Evolutionary conservation across 2,329 filamentous ascomycete species (phyloP).

Genomic region (Paraconiothyrium sp.): DNA sequence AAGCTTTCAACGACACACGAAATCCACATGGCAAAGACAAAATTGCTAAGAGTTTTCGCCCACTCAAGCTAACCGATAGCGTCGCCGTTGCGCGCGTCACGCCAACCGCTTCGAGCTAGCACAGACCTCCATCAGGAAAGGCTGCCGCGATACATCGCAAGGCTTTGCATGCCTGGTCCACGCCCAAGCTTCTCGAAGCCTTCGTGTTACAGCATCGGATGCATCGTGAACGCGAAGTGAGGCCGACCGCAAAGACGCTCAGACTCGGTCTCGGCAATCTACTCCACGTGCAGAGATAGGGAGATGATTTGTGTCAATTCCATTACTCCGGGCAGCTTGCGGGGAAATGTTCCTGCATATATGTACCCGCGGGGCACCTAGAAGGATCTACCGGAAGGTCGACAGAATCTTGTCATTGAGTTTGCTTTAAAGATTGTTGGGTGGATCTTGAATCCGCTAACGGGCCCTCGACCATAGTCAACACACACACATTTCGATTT

Average conservation of each 20-base stretch:
- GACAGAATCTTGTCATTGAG: background rate
- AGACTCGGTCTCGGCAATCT: slow-evolving; percentile 8
- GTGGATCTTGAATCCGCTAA: slow-evolving; percentile 1
- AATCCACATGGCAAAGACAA: slow-evolving; percentile 13
- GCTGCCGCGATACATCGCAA: background rate
- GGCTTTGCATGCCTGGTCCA: background rate
- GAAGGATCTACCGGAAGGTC: background rate
- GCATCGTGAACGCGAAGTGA: slow-evolving; percentile 15
- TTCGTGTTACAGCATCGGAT: background rate
- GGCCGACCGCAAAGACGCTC: slow-evolving; percentile 6
- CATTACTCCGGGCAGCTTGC: slow-evolving; percentile 14
- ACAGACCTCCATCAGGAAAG: background rate
- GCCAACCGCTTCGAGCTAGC: background rate
- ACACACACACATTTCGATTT: background rate
- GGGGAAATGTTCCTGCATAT: slow-evolving; percentile 13
- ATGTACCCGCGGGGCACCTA: slow-evolving; percentile 13
- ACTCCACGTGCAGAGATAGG: slow-evolving; percentile 15
- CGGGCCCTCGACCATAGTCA: background rate
- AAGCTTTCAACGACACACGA: slow-evolving; percentile 12
- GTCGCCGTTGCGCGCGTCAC: background rate
- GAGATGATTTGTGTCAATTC: slow-evolving; percentile 14
- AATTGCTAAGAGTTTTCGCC: slow-evolving; percentile 9
- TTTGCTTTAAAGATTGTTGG: background rate
- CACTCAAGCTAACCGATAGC: slow-evolving; percentile 3
- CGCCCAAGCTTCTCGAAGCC: slow-evolving; percentile 2